Percentiles rank a stretch among this genome's conserved stretches.
Evolutionary conservation across 2,329 filamentous ascomycete genomes (phyloP).

Genomic region (Pestalotiopsis fici): DNA sequence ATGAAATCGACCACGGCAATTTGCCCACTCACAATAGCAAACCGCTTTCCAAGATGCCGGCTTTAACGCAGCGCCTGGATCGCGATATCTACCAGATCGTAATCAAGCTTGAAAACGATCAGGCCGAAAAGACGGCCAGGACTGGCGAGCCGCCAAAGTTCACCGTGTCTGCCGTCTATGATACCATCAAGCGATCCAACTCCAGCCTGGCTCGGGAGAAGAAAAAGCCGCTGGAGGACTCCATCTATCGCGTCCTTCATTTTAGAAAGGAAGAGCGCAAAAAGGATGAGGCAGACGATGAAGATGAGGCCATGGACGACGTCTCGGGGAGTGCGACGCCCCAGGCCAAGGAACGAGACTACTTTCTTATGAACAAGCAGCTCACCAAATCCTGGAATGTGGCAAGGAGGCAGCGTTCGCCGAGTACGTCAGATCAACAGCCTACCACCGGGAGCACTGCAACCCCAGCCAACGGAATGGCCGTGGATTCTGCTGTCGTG

Average conservation of each 20-base stretch:
- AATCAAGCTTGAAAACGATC: conserved; percentile 72
- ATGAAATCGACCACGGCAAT: too few species aligned
- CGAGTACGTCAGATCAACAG: conserved; percentile 15
- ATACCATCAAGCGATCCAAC: conserved; percentile 81
- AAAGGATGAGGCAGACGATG: conserved; percentile 42
- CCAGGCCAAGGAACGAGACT: conserved; percentile 28
- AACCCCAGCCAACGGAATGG: conserved; percentile 23
- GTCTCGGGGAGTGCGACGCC: conserved; percentile 20
- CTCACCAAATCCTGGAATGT: conserved; percentile 42
- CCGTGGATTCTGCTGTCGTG: conserved; percentile 24
- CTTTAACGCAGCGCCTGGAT: conserved; percentile 46
- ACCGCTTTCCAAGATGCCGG: neutral
- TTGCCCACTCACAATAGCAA: neutral
- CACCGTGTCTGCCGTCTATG: conserved; percentile 67
- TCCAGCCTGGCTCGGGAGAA: conserved; percentile 82
- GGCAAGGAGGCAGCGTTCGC: conserved; percentile 19
- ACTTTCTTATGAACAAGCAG: conserved; percentile 40
- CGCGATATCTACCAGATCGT: conserved; percentile 79
- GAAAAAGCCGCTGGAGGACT: conserved; percentile 79
- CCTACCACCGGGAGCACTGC: conserved; percentile 14
- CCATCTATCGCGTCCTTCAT: conserved; percentile 79
- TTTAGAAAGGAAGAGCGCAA: conserved; percentile 67
- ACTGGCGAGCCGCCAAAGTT: conserved; percentile 43
- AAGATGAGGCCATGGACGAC: conserved; percentile 28
- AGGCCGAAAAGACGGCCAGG: conserved; percentile 43